Evolutionary conservation across 129 eudicot species (phyloP).

Genomic region (Tanacetum coccineum): DNA sequence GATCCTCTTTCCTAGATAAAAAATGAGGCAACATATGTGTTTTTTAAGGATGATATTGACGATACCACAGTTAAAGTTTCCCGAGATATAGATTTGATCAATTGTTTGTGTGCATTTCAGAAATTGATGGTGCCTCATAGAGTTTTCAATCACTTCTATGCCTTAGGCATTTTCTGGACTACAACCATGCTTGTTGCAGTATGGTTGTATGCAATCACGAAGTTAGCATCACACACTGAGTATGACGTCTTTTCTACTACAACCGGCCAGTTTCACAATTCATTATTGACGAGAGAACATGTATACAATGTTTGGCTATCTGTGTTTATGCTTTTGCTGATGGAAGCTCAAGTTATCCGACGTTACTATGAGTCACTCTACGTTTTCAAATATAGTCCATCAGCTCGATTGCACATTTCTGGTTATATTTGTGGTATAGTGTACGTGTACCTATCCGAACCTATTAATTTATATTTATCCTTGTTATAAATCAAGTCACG

Average conservation of each 20-base stretch:
- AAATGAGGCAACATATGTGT: too few species aligned
- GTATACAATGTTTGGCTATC: slow-evolving; percentile 52
- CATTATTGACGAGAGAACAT: slow-evolving; percentile 36
- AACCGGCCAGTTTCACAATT: slow-evolving; percentile 41
- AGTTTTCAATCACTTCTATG: slow-evolving; percentile 74
- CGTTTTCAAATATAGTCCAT: slow-evolving; percentile 75
- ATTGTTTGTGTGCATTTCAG: slow-evolving; percentile 38
- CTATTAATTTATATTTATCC: not conserved
- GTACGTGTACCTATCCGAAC: slow-evolving; percentile 42
- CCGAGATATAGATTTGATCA: not conserved
- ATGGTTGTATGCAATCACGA: slow-evolving; percentile 65
- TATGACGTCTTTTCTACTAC: slow-evolving; percentile 41
- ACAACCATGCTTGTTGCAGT: slow-evolving; percentile 55
- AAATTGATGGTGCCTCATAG: slow-evolving; percentile 75
- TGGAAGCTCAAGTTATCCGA: slow-evolving; percentile 78
- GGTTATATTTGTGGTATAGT: slow-evolving; percentile 70
- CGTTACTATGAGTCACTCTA: slow-evolving; percentile 69
- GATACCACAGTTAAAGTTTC: not conserved
- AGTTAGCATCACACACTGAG: slow-evolving; percentile 41
- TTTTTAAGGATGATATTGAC: too few species aligned
- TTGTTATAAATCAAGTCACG: too few species aligned
- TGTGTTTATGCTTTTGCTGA: slow-evolving; percentile 68
- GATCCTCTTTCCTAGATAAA: too few species aligned
- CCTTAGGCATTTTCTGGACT: slow-evolving; percentile 69
- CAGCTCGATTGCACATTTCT: slow-evolving; percentile 72